These are phyloP conservation scores for Penicillium sp. DNA, from an alignment of 2,329 filamentous ascomycete genomes.

Conservation along the genomic window DNA sequence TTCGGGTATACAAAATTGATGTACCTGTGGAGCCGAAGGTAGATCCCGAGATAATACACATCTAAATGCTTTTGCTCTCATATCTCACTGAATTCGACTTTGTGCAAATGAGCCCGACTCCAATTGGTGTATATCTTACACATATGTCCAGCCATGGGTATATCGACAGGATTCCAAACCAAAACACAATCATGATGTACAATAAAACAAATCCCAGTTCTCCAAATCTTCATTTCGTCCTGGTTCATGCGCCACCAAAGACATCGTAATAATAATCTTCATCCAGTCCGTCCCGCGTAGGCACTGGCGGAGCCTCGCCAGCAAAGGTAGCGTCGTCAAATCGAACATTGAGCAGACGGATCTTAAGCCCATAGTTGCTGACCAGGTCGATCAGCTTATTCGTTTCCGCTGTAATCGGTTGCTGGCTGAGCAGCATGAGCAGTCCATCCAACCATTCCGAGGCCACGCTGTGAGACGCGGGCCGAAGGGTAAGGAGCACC, in stretches of 20 bases:
- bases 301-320: constrained; percentile 72
- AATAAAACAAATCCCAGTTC: background rate
- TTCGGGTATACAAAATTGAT: background rate
- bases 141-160: constrained; percentile 6
- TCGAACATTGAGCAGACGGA: constrained; percentile 84
- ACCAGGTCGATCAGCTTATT: constrained; percentile 85
- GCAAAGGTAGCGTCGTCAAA: constrained; percentile 75
- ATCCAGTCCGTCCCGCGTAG: constrained; percentile 79
- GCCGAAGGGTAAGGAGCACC: constrained; percentile 78
- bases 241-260: constrained; percentile 44
- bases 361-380: constrained; percentile 87
- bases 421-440: constrained; percentile 90
- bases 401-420: constrained; percentile 95
- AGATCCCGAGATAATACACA: no score
- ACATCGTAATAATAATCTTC: constrained; percentile 93
- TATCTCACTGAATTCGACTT: background rate
- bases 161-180: constrained; percentile 9
- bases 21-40: background rate
- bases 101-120: background rate
- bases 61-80: no score
- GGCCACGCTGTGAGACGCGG: constrained; percentile 75
- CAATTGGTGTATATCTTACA: constrained; percentile 6
- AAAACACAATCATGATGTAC: constrained; percentile 1
- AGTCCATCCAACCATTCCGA: constrained; percentile 97
- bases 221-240: background rate